Base-by-base conservation (phyloP, 2,329 filamentous ascomycete species). In the Hymenoscyphus occultus region DNA sequence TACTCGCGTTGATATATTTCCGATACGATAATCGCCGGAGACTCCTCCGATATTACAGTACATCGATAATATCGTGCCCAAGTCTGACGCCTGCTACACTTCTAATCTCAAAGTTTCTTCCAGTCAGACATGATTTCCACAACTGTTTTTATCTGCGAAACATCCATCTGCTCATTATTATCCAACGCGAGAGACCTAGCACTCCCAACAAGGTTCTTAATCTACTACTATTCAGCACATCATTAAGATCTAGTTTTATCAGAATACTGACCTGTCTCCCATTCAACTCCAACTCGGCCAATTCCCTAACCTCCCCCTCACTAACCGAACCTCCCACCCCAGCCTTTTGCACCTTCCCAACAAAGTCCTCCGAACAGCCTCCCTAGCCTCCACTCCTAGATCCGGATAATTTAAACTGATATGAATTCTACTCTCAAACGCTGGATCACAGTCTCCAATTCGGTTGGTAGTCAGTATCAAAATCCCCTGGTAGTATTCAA, bases 401-500 rank as follows among this genome's bases (percentile, higher is more conserved):
- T 58, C 22, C 2, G 54, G 61, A 48, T 63, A 59, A 39, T 58
- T 28, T 2, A 63, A 40, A 48, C 35, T 51, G 22, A 76, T 66
- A 61, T 76, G 75, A 61, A 76, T 74, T 12, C 75, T 69, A 28
- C 68, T 71, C 16, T 71, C 69, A 63, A 79, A 75, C 0, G 76
- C 77, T 32, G 73, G 71, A 58, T 79, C 77, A 48, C 78, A 74
- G 10, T 63, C 66, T 3, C 72, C 61, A 54, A 78, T 75, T 1
- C 77, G 74, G 19, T 78, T 77, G 22, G 75, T 76, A 6, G 79
- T 80, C 0, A 79, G 73, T 65, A 79, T 35, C 14, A 64, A 13
- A 39, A 64, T 60, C 5, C 62, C 62, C 14, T 39, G 19, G n/a
- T 62, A 68, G 40, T 65, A 67, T 59, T 68, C 62, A 4, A 68